Evolutionary conservation across 805 yeast genomes (phyloP), one percentile per base, ranked within the genome.

Genomic region (Wickerhamiella allomyrinae): DNA sequence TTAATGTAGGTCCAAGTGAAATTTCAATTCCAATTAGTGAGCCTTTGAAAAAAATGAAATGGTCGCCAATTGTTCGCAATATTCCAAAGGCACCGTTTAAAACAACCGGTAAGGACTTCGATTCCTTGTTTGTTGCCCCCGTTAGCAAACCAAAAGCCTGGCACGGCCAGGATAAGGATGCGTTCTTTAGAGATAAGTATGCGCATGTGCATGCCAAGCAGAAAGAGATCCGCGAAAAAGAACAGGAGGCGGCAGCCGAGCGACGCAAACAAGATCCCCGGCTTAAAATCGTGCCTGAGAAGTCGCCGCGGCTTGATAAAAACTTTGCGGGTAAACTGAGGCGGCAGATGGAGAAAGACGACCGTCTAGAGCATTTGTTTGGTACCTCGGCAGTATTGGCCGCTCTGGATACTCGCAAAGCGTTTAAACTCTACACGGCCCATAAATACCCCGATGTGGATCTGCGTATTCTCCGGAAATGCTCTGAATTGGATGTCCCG

Each of bases 371-470:
- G 54, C 79, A 77, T 54, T 60, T 85, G 2, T 84, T 70, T 54
- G 95, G 95, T 7, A 75, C 79, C 0, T 77, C 80, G 42, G 64
- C 93, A 0, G 89, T 86, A 2, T 49, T 69, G 13, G 79, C 94
- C 1, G 94, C 85, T 0, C 62, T 86, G 44, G 62, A 66, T 20
- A 72, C 70, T 43, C 68, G 94, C 48, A 64, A 58, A 11, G 68
- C 69, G 56, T 69, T 71, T 29, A 68, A 67, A 41, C 53, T 85
- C 13, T 68, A 66, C 46, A 58, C 76, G 13, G 67, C 74, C 44
- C 69, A 66, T 34, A 7, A 7, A 20, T 51, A 60, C 13, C 48
- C 66, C 47, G 44, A 56, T 45, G 34, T 56, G 40, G 45, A 66
- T 49, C 53, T 56, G 10, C 69, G 69, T 29, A 67, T 86, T 19